Evolutionary conservation across 208 protist species (phyloP).

Genomic region (Entamoeba histolytica): DNA sequence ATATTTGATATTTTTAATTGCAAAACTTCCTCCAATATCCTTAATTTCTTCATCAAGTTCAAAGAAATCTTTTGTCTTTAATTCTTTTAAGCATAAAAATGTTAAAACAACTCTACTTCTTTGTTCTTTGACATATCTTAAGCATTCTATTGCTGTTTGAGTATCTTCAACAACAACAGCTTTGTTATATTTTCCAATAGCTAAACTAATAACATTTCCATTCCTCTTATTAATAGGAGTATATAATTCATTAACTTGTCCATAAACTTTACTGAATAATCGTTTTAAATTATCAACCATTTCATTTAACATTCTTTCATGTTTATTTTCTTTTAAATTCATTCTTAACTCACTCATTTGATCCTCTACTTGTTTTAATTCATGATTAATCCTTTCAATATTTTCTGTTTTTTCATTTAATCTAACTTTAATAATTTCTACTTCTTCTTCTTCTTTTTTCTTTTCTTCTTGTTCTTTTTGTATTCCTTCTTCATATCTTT

Average conservation of each 20-base stretch:
- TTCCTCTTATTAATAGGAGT: slow-evolving; percentile 60
- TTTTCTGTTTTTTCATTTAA: not conserved
- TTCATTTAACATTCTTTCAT: slow-evolving; percentile 36
- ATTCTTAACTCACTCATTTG: not conserved
- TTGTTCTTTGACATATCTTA: slow-evolving; percentile 60
- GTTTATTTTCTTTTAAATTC: slow-evolving; percentile 30
- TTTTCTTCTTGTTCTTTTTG: not conserved
- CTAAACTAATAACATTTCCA: slow-evolving; percentile 65
- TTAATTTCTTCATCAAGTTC: not conserved
- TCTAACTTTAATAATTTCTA: not conserved
- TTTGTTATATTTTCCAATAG: slow-evolving; percentile 75
- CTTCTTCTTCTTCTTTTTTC: not conserved
- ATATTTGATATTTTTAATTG: not conserved
- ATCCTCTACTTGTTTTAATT: not conserved
- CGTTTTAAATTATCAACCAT: slow-evolving; percentile 59
- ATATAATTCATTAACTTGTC: slow-evolving; percentile 53
- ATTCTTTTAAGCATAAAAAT: slow-evolving; percentile 50
- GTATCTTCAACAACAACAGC: slow-evolving; percentile 77
- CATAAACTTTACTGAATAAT: slow-evolving; percentile 45
- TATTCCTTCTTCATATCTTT: not conserved
- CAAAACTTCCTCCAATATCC: not conserved
- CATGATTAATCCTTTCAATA: not conserved
- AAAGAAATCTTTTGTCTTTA: not conserved
- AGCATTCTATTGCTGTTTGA: slow-evolving; percentile 61
- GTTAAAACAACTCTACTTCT: slow-evolving; percentile 50